Base-by-base conservation (phyloP, 768 basidiomycete genomes). In the Mycena metata region DNA sequence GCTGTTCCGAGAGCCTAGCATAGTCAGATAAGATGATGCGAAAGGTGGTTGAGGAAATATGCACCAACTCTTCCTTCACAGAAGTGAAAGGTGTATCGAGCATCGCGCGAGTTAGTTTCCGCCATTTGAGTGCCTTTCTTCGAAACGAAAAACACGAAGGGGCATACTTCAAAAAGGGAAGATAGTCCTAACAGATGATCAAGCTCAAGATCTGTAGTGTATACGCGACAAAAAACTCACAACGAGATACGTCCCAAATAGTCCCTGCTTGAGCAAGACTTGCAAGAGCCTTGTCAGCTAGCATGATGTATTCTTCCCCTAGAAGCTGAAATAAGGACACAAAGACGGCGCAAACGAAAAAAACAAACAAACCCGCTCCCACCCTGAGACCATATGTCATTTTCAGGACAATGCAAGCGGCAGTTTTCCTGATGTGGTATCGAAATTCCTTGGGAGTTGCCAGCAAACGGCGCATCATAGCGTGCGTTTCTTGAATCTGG, bases 241-340 rank as follows among this genome's bases (percentile, higher is more conserved):
- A 50, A 86, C 85, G 16, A 85, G 74, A 64, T 80, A 85, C 3
- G 80, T 79, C 10, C 85, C 85, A 70, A 82, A 83, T 56, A 83
- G 78, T 5, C n/a, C 82, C 83, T 12, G 82, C 83, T 41, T 75
- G 70, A 33, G 78, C 77, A 21, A 84, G 76, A 35, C 74, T 75
- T 8, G 77, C 73, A 24, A 84, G 61, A 5, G 83, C 82, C 49
- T 78, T 70, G 60, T 84, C 81, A 19, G 83, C 83, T 24, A 85
- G 73, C 1, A 79, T 69, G 21, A 85, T 79, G 65, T 81, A 85
- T 19, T 79, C 69, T 64, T 84, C 83, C 7, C 79, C 81, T 63
- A 39, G 11, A 45, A 19, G 19, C 42, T 56, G 23, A 24, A 39
- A 60, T 23, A 19, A 39, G 15, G 21, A 4, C 24, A 43, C 24